phyloP scores from a whole-genome alignment of 257 asterid genomes.

The Solanum gracilifrons region DNA sequence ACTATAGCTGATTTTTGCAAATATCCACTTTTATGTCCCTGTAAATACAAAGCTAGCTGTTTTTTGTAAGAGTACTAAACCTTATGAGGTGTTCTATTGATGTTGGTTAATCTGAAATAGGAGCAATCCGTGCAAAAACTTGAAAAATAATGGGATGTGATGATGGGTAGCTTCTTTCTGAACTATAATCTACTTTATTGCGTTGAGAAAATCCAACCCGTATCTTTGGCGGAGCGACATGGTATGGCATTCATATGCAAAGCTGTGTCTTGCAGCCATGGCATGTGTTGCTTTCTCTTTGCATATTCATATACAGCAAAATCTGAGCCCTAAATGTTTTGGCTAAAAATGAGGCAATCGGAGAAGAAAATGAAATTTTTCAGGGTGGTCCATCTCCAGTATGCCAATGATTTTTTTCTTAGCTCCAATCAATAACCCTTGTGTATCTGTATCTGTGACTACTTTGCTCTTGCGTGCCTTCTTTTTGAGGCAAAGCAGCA shows the following conservation, averaged over 20 bases:
- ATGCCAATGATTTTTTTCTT: background rate
- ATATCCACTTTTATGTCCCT: background rate
- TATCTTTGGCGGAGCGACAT: conserved; percentile 19
- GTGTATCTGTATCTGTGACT: background rate
- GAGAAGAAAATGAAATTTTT: background rate
- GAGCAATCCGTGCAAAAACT: background rate
- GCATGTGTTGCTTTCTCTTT: conserved; percentile 1
- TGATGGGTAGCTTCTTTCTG: background rate
- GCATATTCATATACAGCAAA: background rate
- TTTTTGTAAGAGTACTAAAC: background rate
- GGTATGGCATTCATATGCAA: background rate
- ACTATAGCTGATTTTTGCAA: background rate
- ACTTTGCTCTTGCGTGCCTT: background rate
- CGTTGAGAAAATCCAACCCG: background rate
- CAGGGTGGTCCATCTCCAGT: background rate
- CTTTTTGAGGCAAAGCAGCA: background rate
- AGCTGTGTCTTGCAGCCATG: conserved; percentile 13
- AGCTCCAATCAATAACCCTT: background rate
- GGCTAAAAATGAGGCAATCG: background rate
- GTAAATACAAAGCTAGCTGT: background rate
- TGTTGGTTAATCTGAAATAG: background rate
- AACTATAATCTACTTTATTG: background rate
- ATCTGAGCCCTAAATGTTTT: conserved; percentile 7
- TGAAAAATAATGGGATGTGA: conserved; percentile 10
- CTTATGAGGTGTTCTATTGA: background rate